phyloP scores from a whole-genome alignment of 192 early-diverging fungal species.

The Backusella macrospora region DNA sequence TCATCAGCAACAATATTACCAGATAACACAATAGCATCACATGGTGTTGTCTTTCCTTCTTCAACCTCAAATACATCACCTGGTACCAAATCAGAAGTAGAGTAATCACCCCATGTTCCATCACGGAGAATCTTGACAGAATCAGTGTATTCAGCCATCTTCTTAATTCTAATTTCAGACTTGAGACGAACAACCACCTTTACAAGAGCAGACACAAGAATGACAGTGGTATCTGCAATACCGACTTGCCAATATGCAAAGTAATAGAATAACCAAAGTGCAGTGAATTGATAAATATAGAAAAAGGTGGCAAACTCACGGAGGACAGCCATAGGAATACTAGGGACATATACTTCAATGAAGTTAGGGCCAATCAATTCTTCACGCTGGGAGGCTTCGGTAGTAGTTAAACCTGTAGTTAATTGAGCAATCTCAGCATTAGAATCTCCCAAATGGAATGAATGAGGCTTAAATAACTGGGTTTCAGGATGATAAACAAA shows the following conservation, averaged over 20 bases:
- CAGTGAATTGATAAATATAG: conserved; percentile 58
- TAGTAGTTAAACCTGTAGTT: conserved; percentile 47
- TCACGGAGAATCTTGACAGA: conserved; percentile 56
- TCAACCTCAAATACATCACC: conserved; percentile 71
- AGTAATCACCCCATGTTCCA: conserved; percentile 53
- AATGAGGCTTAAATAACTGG: conserved; percentile 58
- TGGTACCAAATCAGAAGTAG: conserved; percentile 62
- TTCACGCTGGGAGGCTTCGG: conserved; percentile 58
- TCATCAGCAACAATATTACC: conserved; percentile 73
- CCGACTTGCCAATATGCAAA: conserved; percentile 59
- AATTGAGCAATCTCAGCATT: conserved; percentile 43
- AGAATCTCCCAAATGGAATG: conserved; percentile 57
- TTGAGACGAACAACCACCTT: conserved; percentile 54
- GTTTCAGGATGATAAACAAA: conserved; percentile 64
- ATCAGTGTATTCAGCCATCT: conserved; percentile 60
- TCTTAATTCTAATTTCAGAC: conserved; percentile 58
- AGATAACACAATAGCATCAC: conserved; percentile 50
- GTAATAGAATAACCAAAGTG: conserved; percentile 60
- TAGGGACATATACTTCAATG: conserved; percentile 66
- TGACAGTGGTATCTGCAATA: conserved; percentile 53
- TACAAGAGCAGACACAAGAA: conserved; percentile 55
- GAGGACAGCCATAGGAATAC: conserved; percentile 51
- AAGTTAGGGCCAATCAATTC: conserved; percentile 73
- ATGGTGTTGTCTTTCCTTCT: conserved; percentile 49
- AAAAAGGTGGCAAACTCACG: conserved; percentile 65